A percentile compares a stretch with the other conserved stretches of the same genome.
phyloP scores from a whole-genome alignment of 2,329 filamentous ascomycete species.

The Colletotrichum echinochloae region DNA sequence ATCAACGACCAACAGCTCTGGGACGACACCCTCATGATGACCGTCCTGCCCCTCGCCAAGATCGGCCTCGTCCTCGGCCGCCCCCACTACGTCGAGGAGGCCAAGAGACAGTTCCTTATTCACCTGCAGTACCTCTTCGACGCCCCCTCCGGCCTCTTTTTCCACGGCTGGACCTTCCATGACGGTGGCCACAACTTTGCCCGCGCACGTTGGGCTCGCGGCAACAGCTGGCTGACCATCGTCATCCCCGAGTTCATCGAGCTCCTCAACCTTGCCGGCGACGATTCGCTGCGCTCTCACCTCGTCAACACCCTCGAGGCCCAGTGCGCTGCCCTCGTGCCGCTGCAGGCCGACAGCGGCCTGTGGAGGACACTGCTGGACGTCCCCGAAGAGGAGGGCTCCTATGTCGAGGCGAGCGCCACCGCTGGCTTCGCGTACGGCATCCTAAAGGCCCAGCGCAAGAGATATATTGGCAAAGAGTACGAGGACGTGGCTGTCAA shows the following conservation, averaged over 20 bases:
- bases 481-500: slow-evolving; percentile 72
- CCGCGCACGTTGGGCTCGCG: slow-evolving; percentile 67
- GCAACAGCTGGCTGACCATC: slow-evolving; percentile 83
- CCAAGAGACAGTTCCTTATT: slow-evolving; percentile 80
- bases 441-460: slow-evolving; percentile 78
- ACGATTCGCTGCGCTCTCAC: slow-evolving; percentile 72
- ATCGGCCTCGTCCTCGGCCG: slow-evolving; percentile 78
- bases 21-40: slow-evolving; percentile 93
- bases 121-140: slow-evolving; percentile 86
- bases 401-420: slow-evolving; percentile 81
- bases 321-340: slow-evolving; percentile 74
- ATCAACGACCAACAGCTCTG: slow-evolving; percentile 81
- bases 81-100: slow-evolving; percentile 81
- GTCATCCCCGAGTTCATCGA: slow-evolving; percentile 87
- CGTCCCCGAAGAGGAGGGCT: slow-evolving; percentile 72
- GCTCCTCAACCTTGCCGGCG: slow-evolving; percentile 70
- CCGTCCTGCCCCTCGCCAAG: slow-evolving; percentile 82
- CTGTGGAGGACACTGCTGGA: slow-evolving; percentile 83
- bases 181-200: slow-evolving; percentile 74
- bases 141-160: slow-evolving; percentile 77
- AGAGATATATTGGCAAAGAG: slow-evolving; percentile 73
- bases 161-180: slow-evolving; percentile 85
- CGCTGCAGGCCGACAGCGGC: slow-evolving; percentile 70
- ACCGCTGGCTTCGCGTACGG: slow-evolving; percentile 86
- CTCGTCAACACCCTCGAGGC: slow-evolving; percentile 74